Conservation (phyloP, 495 filamentous ascomycete genomes). For the Trichoderma erinaceum region DNA sequence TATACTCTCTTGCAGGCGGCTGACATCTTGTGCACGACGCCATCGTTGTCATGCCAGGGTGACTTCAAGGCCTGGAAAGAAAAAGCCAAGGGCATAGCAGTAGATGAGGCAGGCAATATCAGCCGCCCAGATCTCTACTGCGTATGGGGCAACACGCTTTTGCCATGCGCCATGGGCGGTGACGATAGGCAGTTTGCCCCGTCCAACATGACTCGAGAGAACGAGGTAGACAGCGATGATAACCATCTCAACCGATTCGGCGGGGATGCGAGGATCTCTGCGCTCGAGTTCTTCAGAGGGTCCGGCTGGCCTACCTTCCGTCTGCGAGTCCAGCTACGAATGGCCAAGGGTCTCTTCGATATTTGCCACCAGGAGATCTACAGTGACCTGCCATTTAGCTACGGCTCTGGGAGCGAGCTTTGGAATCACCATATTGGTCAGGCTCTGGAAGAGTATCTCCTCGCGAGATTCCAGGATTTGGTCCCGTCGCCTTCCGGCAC, state of each 20-base stretch:
- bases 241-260: conserved; percentile 14
- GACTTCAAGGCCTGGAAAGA: conserved; percentile 1
- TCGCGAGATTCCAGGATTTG: background rate
- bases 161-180: conserved; percentile 17
- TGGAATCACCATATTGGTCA: background rate
- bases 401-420: conserved; percentile 9
- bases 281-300: conserved; percentile 15
- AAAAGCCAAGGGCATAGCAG: conserved; percentile 21
- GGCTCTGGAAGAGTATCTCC: conserved; percentile 16
- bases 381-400: conserved; percentile 16
- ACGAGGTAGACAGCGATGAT: conserved; percentile 10
- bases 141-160: conserved; percentile 21
- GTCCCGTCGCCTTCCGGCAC: background rate
- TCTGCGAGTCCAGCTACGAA: conserved; percentile 19
- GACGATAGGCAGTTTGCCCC: conserved; percentile 18
- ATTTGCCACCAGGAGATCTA: conserved; percentile 5
- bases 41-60: background rate
- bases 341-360: conserved; percentile 20
- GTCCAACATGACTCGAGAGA: conserved; percentile 4
- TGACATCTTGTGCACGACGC: conserved; percentile 17
- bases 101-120: conserved; percentile 21
- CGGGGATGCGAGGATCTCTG: conserved; percentile 16
- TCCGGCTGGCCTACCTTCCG: conserved; percentile 19
- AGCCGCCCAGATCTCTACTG: conserved; percentile 16
- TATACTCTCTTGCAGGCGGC: background rate